Evolutionary conservation across 2,329 filamentous ascomycete genomes (phyloP).

Genomic region (Microcyclospora tardicrescens): DNA sequence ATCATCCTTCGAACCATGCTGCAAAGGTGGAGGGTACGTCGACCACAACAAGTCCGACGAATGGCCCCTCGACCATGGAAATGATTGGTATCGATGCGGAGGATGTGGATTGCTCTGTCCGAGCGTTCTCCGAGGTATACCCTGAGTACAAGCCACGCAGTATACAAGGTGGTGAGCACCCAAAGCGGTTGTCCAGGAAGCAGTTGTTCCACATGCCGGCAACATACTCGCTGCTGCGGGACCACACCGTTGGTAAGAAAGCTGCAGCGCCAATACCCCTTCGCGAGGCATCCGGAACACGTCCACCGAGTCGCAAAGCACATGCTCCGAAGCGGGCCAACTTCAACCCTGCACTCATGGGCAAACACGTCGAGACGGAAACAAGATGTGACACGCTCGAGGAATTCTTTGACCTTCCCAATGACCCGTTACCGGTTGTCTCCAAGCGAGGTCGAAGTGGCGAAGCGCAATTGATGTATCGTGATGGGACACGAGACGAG

Average conservation of each 20-base stretch:
- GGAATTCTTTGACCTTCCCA: conserved; percentile 12
- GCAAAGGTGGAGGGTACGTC: too few relatives aligned
- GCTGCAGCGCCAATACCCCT: too few relatives aligned
- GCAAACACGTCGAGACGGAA: not conserved
- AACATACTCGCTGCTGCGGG: conserved; percentile 2
- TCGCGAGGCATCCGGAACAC: too few relatives aligned
- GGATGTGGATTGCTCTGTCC: conserved; percentile 2
- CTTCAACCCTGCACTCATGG: not conserved
- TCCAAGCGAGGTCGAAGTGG: conserved; percentile 3
- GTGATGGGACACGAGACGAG: conserved; percentile 8
- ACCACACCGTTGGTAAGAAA: too few relatives aligned
- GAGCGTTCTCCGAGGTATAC: conserved; percentile 13
- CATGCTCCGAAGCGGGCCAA: too few relatives aligned
- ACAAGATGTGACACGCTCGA: conserved; percentile 5
- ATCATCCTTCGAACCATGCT: too few relatives aligned
- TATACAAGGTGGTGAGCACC: conserved; percentile 46
- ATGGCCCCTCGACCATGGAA: not conserved
- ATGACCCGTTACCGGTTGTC: conserved; percentile 9
- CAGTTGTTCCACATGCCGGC: conserved; percentile 14
- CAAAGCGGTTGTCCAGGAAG: conserved; percentile 25
- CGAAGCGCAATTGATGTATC: conserved; percentile 11
- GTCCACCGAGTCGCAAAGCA: too few relatives aligned
- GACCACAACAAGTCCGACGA: not conserved
- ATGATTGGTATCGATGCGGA: conserved; percentile 2
- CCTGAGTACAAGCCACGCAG: conserved; percentile 25